Base-by-base conservation (phyloP, 768 basidiomycete genomes). In the Russula compacta region DNA sequence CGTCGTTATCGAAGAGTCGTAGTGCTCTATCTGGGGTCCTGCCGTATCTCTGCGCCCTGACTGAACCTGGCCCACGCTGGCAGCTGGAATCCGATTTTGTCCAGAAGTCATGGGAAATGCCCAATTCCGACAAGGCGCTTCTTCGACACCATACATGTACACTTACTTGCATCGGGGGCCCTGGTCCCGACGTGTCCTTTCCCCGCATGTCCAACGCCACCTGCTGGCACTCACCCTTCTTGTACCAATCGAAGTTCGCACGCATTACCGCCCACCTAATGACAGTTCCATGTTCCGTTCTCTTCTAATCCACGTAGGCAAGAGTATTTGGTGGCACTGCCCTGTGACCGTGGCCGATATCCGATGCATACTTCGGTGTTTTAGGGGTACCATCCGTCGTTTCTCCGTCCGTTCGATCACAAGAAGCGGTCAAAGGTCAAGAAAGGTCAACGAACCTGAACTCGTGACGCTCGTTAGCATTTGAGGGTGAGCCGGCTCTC, bases 1-100 rank as follows among this genome's bases (percentile, higher is more conserved):
- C 6, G 55, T 64, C 19, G 75, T 76, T 38, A 73, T 81, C 62
- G 76, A 78, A 68, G 73, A 81, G 66, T 79, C 78, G 35, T 81
- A 79, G 79, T 79, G 77, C 68, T 78, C 80, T 68, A 73, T 74
- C n/a, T 68, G 76, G 38, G 73, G n/a, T 9, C 32, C n/a, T 55
- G 29, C 32, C 53, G 42, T 19, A 42, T 44, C 42, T 19, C 8
- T 4, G 40, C 39, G 42, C 12, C 32, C 12, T 19, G 42, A 19
- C 52, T 75, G 65, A 70, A 21, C 15, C 15, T n/a, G 21, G 40
- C 35, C 47, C 38, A 33, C 32, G 39, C 53, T n/a, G 39, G 51
- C 46, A 4, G n/a, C 19, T 38, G 44, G 29, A 7, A 14, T 29
- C 24, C 24, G 9, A 5, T 53, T 33, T 51, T 43, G 24, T 29